Percentiles rank a stretch among this genome's conserved stretches.
Evolutionary conservation across 2,329 filamentous ascomycete genomes (phyloP).

Genomic region (Cercospora sp.): DNA sequence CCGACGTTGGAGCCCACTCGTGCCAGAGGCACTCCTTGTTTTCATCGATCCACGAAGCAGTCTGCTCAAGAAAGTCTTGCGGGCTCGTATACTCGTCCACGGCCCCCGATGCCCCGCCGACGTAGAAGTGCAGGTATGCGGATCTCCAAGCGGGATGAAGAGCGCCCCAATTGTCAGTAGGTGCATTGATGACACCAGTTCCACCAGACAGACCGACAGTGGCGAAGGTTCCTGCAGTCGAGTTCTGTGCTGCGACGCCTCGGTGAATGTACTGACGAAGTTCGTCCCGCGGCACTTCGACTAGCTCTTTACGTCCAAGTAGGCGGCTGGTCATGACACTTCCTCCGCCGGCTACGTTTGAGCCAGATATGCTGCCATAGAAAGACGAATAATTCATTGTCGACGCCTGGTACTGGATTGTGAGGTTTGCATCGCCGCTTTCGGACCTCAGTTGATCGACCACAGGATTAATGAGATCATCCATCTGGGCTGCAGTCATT

Average conservation of each 20-base stretch:
- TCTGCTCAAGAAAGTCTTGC: constrained; percentile 15
- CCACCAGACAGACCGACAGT: constrained; percentile 35
- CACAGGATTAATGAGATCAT: constrained; percentile 26
- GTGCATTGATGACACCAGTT: constrained; percentile 33
- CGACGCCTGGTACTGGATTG: constrained; percentile 19
- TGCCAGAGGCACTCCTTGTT: constrained; percentile 33
- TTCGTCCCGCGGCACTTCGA: constrained; percentile 19
- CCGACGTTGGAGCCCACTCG: constrained; percentile 42
- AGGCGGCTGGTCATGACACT: constrained; percentile 40
- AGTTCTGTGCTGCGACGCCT: constrained; percentile 25
- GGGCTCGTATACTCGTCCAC: constrained; percentile 15
- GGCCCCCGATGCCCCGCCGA: constrained; percentile 28
- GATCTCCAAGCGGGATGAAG: constrained; percentile 40
- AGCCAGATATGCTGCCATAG: constrained; percentile 33
- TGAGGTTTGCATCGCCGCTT: constrained; percentile 15
- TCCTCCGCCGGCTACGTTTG: constrained; percentile 34
- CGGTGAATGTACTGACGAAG: constrained; percentile 23
- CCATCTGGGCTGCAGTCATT: constrained; percentile 25
- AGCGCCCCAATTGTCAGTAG: constrained; percentile 32
- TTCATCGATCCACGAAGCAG: constrained; percentile 26
- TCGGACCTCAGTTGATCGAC: constrained; percentile 13
- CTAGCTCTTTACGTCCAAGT: constrained; percentile 37
- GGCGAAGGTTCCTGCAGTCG: constrained; percentile 29
- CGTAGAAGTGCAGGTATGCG: constrained; percentile 38
- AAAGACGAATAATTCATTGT: constrained; percentile 34